Conservation (phyloP, 768 basidiomycete genomes). For the Leccinum ochraceum region DNA sequence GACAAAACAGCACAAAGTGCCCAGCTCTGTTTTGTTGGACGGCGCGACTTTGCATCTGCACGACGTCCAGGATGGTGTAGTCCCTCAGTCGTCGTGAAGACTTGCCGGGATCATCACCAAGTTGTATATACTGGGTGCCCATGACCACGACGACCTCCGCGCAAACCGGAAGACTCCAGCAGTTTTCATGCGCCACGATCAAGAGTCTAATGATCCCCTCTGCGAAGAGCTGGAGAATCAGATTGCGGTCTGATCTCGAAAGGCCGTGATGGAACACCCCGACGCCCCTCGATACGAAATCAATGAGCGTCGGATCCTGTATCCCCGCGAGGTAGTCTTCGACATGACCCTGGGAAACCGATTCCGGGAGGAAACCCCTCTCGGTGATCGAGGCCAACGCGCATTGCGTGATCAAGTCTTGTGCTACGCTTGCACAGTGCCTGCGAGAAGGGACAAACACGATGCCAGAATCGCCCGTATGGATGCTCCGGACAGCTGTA, state of each 20-base stretch:
- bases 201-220: conserved; percentile 80
- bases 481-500: conserved; percentile 57
- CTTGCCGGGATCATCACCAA: conserved; percentile 40
- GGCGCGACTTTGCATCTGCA: conserved; percentile 90
- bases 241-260: conserved; percentile 59
- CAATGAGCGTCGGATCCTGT: conserved; percentile 59
- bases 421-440: conserved; percentile 72
- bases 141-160: conserved; percentile 84
- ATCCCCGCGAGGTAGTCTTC: conserved; percentile 60
- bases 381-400: conserved; percentile 71
- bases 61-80: conserved; percentile 79
- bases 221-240: conserved; percentile 80
- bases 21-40: conserved; percentile 61
- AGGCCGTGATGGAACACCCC: conserved; percentile 85
- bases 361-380: conserved; percentile 63
- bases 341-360: conserved; percentile 51
- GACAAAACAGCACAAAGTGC: conserved; percentile 86
- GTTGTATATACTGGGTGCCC: conserved; percentile 83
- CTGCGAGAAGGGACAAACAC: conserved; percentile 86
- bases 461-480: conserved; percentile 54
- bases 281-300: conserved; percentile 82
- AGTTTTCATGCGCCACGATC: conserved; percentile 78
- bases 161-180: conserved; percentile 87
- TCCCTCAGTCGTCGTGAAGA: conserved; percentile 72
- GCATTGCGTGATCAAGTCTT: conserved; percentile 86